Evolutionary conservation across 148 eudicot species (phyloP), one percentile per base, ranked within the genome.

Genomic region (Simmondsia chinensis): DNA sequence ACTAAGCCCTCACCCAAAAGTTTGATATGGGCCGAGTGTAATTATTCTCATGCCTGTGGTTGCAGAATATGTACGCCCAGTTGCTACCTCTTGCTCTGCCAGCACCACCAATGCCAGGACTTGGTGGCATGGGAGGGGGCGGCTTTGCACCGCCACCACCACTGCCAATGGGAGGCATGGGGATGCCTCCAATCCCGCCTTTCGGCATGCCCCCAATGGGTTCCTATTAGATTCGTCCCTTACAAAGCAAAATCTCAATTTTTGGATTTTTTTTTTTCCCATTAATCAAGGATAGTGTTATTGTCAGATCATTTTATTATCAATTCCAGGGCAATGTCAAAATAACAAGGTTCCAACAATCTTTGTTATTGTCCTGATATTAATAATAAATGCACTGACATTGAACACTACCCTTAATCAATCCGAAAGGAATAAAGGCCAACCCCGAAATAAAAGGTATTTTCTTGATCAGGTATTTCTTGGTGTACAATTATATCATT

Each of bases 171-270:
- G 78, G 76, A 3, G 74, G 83, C 42, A 74, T 80, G 77, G 93
- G 95, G 37, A 91, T 91, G 99, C 99, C 99, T n/a, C 99, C 95
- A 20, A 85, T 91, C 95, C 94, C 95, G 31, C 75, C 85, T 27
- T 89, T 61, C 25, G 97, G 97, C 41, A 89, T 89, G 97, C 97
- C 97, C 30, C 82, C 87, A 33, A 85, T 91, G 99, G 95, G 99
- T 7, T 64, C 72, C 28, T 91, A 86, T 45, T 91, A 67, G 68
- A 42, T 22, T 29, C 25, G 16, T 24, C 15, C 27, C 23, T 15
- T 11, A 49, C n/a, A n/a, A n/a, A n/a, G n/a, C n/a, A n/a, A n/a
- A n/a, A n/a, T n/a, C n/a, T n/a, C n/a, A n/a, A n/a, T n/a, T n/a
- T n/a, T n/a, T n/a, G 30, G 48, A 17, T n/a, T n/a, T 11, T 21